phyloP scores from a whole-genome alignment of 2,329 filamentous ascomycete genomes.

The Orbilia ellipsospora region DNA sequence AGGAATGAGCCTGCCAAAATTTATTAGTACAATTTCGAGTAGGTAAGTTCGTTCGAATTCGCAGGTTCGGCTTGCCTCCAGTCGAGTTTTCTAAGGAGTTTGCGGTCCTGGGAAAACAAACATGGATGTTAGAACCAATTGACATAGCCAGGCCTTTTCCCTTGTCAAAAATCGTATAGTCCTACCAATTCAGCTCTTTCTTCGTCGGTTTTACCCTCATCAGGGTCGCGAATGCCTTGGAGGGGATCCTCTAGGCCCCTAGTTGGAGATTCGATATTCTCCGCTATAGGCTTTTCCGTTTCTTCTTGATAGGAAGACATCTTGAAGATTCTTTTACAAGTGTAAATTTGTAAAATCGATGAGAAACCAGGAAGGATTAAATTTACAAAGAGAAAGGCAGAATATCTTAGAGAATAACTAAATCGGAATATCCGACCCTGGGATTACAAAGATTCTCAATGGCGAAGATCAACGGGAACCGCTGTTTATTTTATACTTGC shows the following conservation, averaged over 20 bases:
- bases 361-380: neutral
- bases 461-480: conserved; percentile 23
- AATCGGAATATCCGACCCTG: conserved; percentile 15
- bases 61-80: conserved; percentile 69
- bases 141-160: no score
- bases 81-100: conserved; percentile 73
- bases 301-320: conserved; percentile 20
- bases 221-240: conserved; percentile 65
- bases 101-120: conserved; percentile 67
- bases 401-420: neutral
- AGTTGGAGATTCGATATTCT: conserved; percentile 38
- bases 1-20: conserved; percentile 44
- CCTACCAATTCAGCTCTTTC: conserved; percentile 72
- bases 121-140: no score
- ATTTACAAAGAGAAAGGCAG: neutral
- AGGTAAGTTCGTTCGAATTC: neutral
- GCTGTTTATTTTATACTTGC: conserved; percentile 37
- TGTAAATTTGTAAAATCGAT: neutral
- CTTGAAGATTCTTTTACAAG: neutral
- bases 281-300: conserved; percentile 35
- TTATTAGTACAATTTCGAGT: conserved; percentile 9
- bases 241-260: conserved; percentile 28
- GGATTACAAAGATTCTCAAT: conserved; percentile 12
- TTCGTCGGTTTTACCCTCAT: conserved; percentile 73
- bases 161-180: conserved; percentile 27